Conservation (phyloP, 495 filamentous ascomycete species). For the Annulohypoxylon moriforme region DNA sequence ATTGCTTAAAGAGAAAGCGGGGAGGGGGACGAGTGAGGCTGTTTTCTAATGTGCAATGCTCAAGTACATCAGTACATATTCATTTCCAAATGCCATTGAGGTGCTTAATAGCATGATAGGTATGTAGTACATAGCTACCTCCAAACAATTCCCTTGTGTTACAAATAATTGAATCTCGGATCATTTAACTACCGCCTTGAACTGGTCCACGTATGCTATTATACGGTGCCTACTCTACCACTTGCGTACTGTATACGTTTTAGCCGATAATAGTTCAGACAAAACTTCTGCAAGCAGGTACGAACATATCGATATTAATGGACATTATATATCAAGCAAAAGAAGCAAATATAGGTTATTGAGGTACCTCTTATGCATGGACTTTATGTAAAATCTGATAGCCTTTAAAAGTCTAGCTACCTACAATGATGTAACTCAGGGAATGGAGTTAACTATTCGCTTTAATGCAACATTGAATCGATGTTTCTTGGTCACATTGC, state of each 20-base stretch:
- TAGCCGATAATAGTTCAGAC: neutral
- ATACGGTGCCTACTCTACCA: neutral
- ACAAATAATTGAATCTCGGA: neutral
- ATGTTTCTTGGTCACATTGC: neutral
- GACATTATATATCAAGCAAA: neutral
- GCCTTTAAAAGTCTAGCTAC: neutral
- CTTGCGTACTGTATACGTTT: neutral
- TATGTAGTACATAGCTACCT: no score
- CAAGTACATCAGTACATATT: neutral
- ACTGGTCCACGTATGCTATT: neutral
- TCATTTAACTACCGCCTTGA: neutral
- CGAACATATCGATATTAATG: neutral
- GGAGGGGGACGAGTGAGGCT: conserved; percentile 31
- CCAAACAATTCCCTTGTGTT: conserved; percentile 6
- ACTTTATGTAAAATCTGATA: no score
- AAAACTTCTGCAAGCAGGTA: neutral
- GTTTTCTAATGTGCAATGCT: conserved; percentile 11
- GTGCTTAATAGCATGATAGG: no score
- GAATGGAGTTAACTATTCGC: neutral
- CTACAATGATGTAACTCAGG: no score
- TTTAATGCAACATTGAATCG: neutral
- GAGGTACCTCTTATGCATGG: no score
- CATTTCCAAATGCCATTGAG: neutral
- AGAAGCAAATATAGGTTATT: no score
- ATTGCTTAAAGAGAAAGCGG: conserved; percentile 13